These are phyloP conservation scores for Elsinoe fawcettii DNA, from an alignment of 2,329 filamentous ascomycete genomes.

Conservation along the genomic window DNA sequence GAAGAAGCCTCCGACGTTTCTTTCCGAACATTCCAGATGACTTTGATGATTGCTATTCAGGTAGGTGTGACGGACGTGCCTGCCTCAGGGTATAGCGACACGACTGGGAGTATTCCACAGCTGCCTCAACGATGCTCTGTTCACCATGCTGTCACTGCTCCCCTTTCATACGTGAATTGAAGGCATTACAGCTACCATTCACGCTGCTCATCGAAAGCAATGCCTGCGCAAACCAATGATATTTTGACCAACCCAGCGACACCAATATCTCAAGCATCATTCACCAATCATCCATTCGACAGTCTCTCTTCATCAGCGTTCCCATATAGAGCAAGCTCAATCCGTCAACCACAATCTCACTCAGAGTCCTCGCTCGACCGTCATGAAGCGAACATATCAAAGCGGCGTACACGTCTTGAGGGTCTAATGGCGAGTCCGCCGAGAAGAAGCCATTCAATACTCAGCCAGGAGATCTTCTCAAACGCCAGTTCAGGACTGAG, in stretches of 20 bases:
- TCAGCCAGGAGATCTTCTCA: conserved; percentile 5
- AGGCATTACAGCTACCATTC: neutral
- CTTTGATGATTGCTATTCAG: neutral
- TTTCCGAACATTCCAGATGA: too few relatives aligned
- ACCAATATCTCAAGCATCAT: neutral
- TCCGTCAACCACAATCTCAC: neutral
- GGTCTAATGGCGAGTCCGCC: neutral
- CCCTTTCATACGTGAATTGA: neutral
- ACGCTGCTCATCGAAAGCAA: neutral
- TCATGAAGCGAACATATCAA: conserved; percentile 5
- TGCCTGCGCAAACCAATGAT: neutral
- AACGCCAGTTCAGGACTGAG: neutral
- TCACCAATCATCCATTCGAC: neutral
- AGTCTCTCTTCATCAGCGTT: neutral
- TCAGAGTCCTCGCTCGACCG: neutral
- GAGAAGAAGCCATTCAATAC: neutral
- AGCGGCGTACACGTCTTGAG: neutral
- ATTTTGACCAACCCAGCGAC: neutral
- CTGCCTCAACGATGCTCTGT: neutral
- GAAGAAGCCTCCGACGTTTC: too few relatives aligned
- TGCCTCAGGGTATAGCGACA: neutral
- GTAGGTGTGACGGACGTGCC: neutral
- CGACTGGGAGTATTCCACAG: neutral
- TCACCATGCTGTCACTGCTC: neutral
- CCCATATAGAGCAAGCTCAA: neutral